Percentiles rank a stretch among this genome's conserved stretches.
phyloP scores from a whole-genome alignment of 768 basidiomycete genomes.

The Porpolomopsis calyptriformis region DNA sequence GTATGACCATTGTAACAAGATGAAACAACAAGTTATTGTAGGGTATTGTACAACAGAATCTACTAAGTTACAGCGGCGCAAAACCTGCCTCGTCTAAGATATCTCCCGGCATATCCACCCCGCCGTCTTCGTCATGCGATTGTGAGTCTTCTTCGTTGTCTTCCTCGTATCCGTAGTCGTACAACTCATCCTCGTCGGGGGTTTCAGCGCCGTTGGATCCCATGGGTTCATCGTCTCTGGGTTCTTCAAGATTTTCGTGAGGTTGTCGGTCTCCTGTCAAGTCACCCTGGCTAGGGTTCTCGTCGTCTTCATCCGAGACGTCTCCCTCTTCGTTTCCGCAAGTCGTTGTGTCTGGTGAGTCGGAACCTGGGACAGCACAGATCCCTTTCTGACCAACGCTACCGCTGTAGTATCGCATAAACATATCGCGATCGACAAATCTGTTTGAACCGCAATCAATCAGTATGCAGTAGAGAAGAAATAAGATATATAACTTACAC shows the following conservation, averaged over 20 bases:
- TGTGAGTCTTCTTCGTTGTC: no score
- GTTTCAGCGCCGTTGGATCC: background rate
- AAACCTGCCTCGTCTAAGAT: no score
- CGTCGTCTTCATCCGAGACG: background rate
- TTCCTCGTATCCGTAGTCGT: background rate
- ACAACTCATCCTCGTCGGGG: background rate
- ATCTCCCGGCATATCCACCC: no score
- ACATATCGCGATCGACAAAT: conserved; percentile 31
- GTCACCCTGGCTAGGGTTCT: background rate
- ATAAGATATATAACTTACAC: conserved; percentile 18
- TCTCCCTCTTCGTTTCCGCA: background rate
- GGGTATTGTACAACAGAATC: no score
- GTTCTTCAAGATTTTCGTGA: background rate
- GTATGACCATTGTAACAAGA: no score
- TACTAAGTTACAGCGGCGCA: no score
- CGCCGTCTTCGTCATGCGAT: no score
- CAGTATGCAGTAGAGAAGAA: background rate
- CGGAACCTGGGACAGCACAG: background rate
- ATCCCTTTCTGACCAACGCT: conserved; percentile 21
- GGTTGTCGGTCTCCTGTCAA: background rate
- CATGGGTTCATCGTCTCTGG: background rate
- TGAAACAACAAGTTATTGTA: no score
- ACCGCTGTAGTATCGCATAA: conserved; percentile 21
- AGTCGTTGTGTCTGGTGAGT: background rate
- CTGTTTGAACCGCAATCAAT: conserved; percentile 12